These are phyloP conservation scores for Mycogone perniciosa DNA, from an alignment of 2,329 filamentous ascomycete species.

Conservation along the genomic window DNA sequence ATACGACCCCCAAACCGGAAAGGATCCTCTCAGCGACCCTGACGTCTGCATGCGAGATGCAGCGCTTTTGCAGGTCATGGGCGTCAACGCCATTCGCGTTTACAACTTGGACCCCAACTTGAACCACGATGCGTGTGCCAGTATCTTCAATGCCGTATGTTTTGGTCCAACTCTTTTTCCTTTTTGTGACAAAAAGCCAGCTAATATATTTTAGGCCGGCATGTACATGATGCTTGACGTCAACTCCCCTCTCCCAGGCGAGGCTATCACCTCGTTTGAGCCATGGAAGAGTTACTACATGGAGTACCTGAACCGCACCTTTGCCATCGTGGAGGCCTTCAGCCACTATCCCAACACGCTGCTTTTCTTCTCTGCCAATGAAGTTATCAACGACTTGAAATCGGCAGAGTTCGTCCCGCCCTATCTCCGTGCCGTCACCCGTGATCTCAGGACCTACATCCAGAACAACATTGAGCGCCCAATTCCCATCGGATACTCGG, in stretches of 20 bases:
- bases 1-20: constrained; percentile 47
- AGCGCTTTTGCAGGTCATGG: constrained; percentile 57
- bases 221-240: constrained; percentile 66
- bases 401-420: constrained; percentile 57
- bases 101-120: constrained; percentile 61
- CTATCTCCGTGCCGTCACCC: constrained; percentile 69
- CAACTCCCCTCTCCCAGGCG: constrained; percentile 56
- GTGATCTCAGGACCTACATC: constrained; percentile 77
- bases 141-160: constrained; percentile 57
- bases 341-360: constrained; percentile 61
- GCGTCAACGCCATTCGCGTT: constrained; percentile 62
- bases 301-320: constrained; percentile 58
- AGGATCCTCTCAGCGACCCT: constrained; percentile 55
- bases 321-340: constrained; percentile 61
- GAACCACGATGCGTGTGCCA: constrained; percentile 61
- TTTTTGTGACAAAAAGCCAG: not conserved
- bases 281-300: constrained; percentile 56
- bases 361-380: constrained; percentile 74
- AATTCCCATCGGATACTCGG: constrained; percentile 75
- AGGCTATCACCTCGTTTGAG: constrained; percentile 47
- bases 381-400: constrained; percentile 63
- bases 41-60: constrained; percentile 57
- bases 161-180: not conserved
- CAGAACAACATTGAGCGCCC: constrained; percentile 59
- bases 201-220: constrained; percentile 39